Evolutionary conservation across 768 basidiomycete genomes (phyloP).

Genomic region (Mycena metata): DNA sequence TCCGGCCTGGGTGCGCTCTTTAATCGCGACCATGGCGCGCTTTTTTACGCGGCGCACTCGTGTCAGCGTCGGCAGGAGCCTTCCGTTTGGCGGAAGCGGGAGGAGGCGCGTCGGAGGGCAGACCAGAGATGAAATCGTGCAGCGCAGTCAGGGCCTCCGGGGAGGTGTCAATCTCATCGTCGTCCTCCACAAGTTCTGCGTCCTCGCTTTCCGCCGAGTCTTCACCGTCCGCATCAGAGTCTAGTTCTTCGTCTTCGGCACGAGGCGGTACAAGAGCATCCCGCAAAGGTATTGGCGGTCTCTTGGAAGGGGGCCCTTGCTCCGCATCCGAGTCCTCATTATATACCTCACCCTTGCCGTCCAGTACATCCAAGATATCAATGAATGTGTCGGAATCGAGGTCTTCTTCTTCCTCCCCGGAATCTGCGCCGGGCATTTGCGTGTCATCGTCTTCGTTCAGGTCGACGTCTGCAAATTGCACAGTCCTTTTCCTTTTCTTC

Average conservation of each 20-base stretch:
- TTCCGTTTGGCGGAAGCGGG: slow-evolving; percentile 73
- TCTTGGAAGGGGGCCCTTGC: slow-evolving; percentile 49
- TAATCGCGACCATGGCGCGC: slow-evolving; percentile 61
- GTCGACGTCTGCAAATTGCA: slow-evolving; percentile 70
- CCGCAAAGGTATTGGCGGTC: slow-evolving; percentile 39
- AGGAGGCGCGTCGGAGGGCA: slow-evolving; percentile 62
- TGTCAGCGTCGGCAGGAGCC: slow-evolving; percentile 49
- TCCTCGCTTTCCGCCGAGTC: slow-evolving; percentile 57
- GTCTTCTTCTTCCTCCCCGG: slow-evolving; percentile 62
- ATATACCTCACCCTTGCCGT: slow-evolving; percentile 67
- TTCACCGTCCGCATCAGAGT: slow-evolving; percentile 53
- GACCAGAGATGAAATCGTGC: slow-evolving; percentile 75
- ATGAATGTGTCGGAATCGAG: slow-evolving; percentile 68
- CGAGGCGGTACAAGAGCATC: slow-evolving; percentile 27
- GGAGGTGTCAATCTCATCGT: slow-evolving; percentile 63
- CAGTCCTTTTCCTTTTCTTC: slow-evolving; percentile 49
- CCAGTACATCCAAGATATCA: slow-evolving; percentile 75
- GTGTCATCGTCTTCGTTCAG: slow-evolving; percentile 70
- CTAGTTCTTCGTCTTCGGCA: slow-evolving; percentile 42
- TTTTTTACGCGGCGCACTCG: slow-evolving; percentile 62
- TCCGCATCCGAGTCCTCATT: slow-evolving; percentile 55
- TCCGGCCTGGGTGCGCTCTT: slow-evolving; percentile 84
- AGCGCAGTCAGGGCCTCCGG: slow-evolving; percentile 77
- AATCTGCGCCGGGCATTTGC: slow-evolving; percentile 55
- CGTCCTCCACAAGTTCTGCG: slow-evolving; percentile 58